Evolutionary conservation across 495 filamentous ascomycete genomes (phyloP), one percentile per base, ranked within the genome.

Genomic region (Thermothielavioides terrestris): DNA sequence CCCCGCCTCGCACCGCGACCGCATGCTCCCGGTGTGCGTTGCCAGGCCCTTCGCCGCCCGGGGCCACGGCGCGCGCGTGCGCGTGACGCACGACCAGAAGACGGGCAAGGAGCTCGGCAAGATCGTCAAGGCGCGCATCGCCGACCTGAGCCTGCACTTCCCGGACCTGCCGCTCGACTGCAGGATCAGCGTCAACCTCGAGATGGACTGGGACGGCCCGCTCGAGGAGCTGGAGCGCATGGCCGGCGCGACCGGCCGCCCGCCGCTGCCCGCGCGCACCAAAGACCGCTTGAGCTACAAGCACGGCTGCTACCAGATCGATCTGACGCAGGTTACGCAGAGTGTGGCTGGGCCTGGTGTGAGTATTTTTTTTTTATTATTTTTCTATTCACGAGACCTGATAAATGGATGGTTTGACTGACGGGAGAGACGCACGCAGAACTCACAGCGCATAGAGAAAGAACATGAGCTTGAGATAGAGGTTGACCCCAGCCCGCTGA

Each of bases 391-490:
- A 20, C 28, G 6, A 21, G 17, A 23, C n/a, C n/a, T n/a, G n/a
- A n/a, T n/a, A n/a, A n/a, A n/a, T n/a, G n/a, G n/a, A n/a, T n/a
- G n/a, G n/a, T n/a, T n/a, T n/a, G n/a, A 23, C 54, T 49, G 21
- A 55, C 49, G 8, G 6, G 4, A 15, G 9, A 14, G n/a, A n/a
- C n/a, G n/a, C n/a, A n/a, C 11, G 39, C 37, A 62, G 55, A 76
- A 74, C 31, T 34, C 45, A n/a, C 62, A 51, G 69, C 77, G 60
- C 55, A 65, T 42, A 58, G 56, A 84, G 9, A 91, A 89, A 55
- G 83, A 88, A 48, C 88, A 94, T 61, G 90, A 96, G 62, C 77
- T 95, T 8, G 90, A 96, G 60, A 74, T 96, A 34, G 90, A 96
- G 67, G 60, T 94, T 7, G 82, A 82, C 11, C 77, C 81, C 0